These are phyloP conservation scores for Malassezia brasiliensis DNA, from an alignment of 1,284 basidiomycete species.

Conservation along the genomic window DNA sequence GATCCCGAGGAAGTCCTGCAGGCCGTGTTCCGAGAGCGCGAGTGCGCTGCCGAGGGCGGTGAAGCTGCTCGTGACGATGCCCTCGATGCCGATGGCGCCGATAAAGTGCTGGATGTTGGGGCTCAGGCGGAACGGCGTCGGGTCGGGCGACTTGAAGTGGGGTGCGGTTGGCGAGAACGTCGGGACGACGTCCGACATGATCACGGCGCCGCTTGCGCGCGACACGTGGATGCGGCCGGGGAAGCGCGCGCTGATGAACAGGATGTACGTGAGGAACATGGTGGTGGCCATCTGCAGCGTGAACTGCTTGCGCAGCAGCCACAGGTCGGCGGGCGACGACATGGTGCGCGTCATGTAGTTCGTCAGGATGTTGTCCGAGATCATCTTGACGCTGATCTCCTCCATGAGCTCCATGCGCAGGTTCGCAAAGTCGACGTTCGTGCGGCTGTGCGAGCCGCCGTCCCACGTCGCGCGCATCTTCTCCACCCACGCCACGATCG, in stretches of 20 bases:
- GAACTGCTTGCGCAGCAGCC: constrained; percentile 96
- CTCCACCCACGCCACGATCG: constrained; percentile 50
- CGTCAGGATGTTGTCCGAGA: constrained; percentile 77
- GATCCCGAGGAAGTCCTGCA: constrained; percentile 77
- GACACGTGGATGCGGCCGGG: constrained; percentile 82
- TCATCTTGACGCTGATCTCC: constrained; percentile 77
- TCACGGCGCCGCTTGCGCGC: constrained; percentile 52
- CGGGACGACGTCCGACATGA: constrained; percentile 45
- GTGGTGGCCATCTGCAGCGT: constrained; percentile 76
- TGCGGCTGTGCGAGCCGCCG: constrained; percentile 22
- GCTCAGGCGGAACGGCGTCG: constrained; percentile 91
- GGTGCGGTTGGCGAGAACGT: constrained; percentile 56
- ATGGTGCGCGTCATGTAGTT: constrained; percentile 85
- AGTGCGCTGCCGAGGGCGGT: constrained; percentile 84
- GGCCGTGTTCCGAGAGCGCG: constrained; percentile 79
- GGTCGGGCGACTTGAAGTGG: constrained; percentile 67
- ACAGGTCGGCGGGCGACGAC: constrained; percentile 73
- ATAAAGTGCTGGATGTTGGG: constrained; percentile 93
- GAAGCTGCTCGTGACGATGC: constrained; percentile 71
- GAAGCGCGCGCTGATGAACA: constrained; percentile 72
- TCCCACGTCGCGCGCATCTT: constrained; percentile 44
- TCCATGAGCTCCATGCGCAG: constrained; percentile 81
- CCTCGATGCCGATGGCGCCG: constrained; percentile 79
- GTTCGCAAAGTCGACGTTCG: constrained; percentile 57
- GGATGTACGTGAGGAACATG: constrained; percentile 84